Evolutionary conservation across 345 rosid species (phyloP), one percentile per base, ranked within the genome.

Genomic region (Geranium rotundifolium): DNA sequence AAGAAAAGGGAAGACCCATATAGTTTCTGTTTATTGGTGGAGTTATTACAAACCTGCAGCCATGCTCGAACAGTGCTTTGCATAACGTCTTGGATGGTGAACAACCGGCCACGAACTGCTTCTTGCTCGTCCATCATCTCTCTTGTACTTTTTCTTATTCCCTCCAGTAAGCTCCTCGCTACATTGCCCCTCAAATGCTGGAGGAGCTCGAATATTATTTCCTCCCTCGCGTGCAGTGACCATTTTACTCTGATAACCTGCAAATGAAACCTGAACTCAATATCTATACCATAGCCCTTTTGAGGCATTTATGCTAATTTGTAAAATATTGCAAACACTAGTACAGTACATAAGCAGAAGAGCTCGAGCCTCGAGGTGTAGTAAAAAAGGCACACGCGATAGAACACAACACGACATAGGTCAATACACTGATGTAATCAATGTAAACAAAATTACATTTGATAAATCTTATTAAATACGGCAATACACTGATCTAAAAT

Each of bases 151-250:
- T 88, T 88, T 49, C 80, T 76, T 77, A 85, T 74, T 65, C 72
- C 85, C 31, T 88, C 91, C 56, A 93, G 63, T 69, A 86, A 57
- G 49, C 17, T 65, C 50, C 87, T 82, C 37, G 81, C 56, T 17
- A 62, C 57, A 69, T 62, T 80, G 67, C 99, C 99, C 65, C 79
- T 83, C 62, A 93, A 75, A 74, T 93, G 97, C 50, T 83, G 97
- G 58, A 83, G 81, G 72, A 90, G 97, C 82, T 90, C 96, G 63
- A 85, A 93, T 70, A 90, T 78, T 13, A 93, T 93, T 81, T 93
- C 99, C 66, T 90, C 96, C 70, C 97, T 81, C 1, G 99, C 99
- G 49, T 93, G 99, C n/a, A 93, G 95, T 7, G 99, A 90, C 97
- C 99, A 93, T 75, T 93, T 90, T 69, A 93, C 99, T 75, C 99